These are phyloP conservation scores for Diaporthe citriasiana DNA, from an alignment of 2,329 filamentous ascomycete species.

Conservation along the genomic window DNA sequence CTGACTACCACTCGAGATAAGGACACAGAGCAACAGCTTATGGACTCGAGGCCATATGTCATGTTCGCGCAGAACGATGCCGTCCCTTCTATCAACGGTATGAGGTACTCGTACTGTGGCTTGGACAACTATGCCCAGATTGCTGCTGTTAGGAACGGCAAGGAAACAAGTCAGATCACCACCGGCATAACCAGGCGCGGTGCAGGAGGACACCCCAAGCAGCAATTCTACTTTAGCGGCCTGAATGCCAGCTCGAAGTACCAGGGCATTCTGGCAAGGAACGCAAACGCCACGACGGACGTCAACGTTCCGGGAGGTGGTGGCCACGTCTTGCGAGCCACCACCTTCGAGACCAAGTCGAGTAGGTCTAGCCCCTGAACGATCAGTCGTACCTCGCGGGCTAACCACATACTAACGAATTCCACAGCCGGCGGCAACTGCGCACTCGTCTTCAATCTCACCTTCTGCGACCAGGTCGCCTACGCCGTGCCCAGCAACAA, in stretches of 20 bases:
- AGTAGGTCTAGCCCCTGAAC: conserved; percentile 63
- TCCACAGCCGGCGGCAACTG: conserved; percentile 78
- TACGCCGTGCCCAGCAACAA: conserved; percentile 92
- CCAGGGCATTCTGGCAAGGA: conserved; percentile 78
- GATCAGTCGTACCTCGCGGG: conserved; percentile 9
- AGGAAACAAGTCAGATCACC: conserved; percentile 61
- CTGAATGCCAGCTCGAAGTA: conserved; percentile 82
- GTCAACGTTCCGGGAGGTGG: conserved; percentile 73
- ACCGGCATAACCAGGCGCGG: conserved; percentile 79
- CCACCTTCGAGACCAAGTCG: conserved; percentile 83
- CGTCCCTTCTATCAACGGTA: conserved; percentile 72
- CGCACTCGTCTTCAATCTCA: conserved; percentile 86
- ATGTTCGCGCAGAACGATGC: conserved; percentile 80
- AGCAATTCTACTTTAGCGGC: conserved; percentile 87
- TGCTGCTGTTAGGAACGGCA: conserved; percentile 68
- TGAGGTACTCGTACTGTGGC: conserved; percentile 87
- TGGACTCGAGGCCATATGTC: conserved; percentile 75
- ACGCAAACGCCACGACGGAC: conserved; percentile 62
- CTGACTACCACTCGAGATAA: conserved; percentile 71
- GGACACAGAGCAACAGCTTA: conserved; percentile 66
- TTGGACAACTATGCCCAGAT: conserved; percentile 76
- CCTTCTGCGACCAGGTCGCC: conserved; percentile 88
- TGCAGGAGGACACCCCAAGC: conserved; percentile 77
- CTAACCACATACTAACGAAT: neutral
- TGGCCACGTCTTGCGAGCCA: conserved; percentile 79